phyloP scores from a whole-genome alignment of 306 rosid genomes.

The Cicer bijugum region DNA sequence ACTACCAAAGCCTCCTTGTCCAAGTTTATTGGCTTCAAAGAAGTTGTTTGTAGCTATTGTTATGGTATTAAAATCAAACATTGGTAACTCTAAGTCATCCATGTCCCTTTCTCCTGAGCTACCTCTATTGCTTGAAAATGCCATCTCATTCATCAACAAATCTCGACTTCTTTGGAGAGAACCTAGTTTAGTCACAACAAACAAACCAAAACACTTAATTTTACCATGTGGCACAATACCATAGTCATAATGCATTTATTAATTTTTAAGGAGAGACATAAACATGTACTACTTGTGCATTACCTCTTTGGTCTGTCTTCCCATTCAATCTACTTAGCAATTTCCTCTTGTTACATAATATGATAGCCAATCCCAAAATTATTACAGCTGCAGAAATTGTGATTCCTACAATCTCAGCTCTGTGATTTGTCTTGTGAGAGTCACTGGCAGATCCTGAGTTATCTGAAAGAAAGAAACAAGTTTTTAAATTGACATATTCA shows the following conservation, averaged over 20 bases:
- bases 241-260: not conserved
- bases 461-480: conserved; percentile 40
- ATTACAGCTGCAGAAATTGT: conserved; percentile 49
- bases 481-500: conserved; percentile 2
- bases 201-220: conserved; percentile 26
- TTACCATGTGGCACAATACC: not conserved
- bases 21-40: conserved; percentile 54
- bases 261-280: not conserved
- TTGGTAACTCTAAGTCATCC: conserved; percentile 61
- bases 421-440: conserved; percentile 47
- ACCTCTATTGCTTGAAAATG: conserved; percentile 52
- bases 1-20: conserved; percentile 67
- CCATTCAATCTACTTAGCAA: conserved; percentile 11
- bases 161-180: conserved; percentile 60
- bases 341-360: conserved; percentile 53
- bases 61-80: conserved; percentile 56
- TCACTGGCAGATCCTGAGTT: conserved; percentile 42
- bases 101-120: conserved; percentile 50
- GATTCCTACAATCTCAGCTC: conserved; percentile 45
- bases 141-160: conserved; percentile 51
- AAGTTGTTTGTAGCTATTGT: conserved; percentile 55
- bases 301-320: conserved; percentile 54
- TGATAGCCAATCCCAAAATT: conserved; percentile 47
- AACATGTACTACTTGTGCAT: not conserved
- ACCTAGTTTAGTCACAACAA: conserved; percentile 51